Base-by-base conservation (phyloP, 2,329 filamentous ascomycete genomes). In the Ceratocystis ficicola region DNA sequence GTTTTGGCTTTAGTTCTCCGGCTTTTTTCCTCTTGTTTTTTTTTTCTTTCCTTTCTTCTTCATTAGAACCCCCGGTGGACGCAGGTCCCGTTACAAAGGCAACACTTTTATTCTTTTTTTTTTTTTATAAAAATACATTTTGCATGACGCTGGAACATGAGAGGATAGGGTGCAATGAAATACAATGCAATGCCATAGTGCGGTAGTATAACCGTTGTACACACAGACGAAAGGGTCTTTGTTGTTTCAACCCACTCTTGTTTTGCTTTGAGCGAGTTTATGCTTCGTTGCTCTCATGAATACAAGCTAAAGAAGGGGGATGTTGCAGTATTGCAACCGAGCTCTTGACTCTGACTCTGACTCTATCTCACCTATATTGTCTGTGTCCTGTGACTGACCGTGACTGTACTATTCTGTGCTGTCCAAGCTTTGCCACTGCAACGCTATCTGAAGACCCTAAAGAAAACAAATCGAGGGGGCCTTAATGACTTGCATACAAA, bases 21-120 rank as follows among this genome's bases (percentile, higher is more conserved):
- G 44, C 32, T 32, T 20, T 63, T 68, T 44, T 48, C 52, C 10
- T 62, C 46, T 36, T 46, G 7, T 4, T n/a, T 36, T 48, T 61
- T 41, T 57, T 50, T 22, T 10, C 46, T 61, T 22, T 44, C 25
- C 28, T 36, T 55, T 28, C n/a, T n/a, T 64, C 25, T 28, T 55
- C 25, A 28, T 57, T 57, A 57, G 52, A 57, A 57, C 10, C 22
- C 10, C n/a, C 52, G 25, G 52, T 57, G 52, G 52, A 57, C 52
- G 52, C 52, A 57, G 52, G 52, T 57, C 52, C 52, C 8, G 52
- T 57, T 57, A 30, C 25, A 17, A 57, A 28, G 25, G 6, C 17
- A n/a, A 50, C 10, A 20, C 46, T 20, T 22, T 20, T 22, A 22
- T 36, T 36, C 8, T 36, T 12, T 36, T 36, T 36, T 32, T 32